Evolutionary conservation across 306 rosid species (phyloP).

Genomic region (Cucumis melo): DNA sequence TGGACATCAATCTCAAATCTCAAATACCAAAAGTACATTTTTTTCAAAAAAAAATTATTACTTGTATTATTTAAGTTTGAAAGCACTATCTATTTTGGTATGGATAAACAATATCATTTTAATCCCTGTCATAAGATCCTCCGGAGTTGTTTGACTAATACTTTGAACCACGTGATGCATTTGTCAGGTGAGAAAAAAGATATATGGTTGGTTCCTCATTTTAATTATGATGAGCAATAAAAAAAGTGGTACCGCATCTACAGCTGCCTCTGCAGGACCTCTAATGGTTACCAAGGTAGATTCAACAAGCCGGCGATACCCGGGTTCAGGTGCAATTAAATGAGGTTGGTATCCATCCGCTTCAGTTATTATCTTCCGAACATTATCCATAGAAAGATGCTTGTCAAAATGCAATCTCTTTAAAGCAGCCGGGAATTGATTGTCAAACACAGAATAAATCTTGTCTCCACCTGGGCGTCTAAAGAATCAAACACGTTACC

Average conservation of each 20-base stretch:
- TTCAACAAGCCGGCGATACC: constrained; percentile 37
- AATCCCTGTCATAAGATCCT: neutral
- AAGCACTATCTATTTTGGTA: neutral
- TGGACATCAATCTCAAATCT: no score
- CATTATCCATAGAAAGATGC: constrained; percentile 26
- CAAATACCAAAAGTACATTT: no score
- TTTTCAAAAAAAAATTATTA: no score
- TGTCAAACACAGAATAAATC: constrained; percentile 27
- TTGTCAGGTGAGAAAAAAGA: neutral
- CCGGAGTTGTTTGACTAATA: neutral
- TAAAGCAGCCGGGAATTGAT: constrained; percentile 35
- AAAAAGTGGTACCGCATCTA: constrained; percentile 22
- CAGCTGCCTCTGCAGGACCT: constrained; percentile 38
- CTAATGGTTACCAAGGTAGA: constrained; percentile 22
- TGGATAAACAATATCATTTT: neutral
- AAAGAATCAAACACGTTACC: constrained; percentile 4
- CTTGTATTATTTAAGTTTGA: no score
- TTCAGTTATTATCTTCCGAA: constrained; percentile 30
- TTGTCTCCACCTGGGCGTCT: constrained; percentile 42
- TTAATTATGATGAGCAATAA: neutral
- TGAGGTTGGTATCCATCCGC: constrained; percentile 45
- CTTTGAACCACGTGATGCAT: neutral
- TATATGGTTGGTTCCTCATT: neutral
- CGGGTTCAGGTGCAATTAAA: constrained; percentile 39
- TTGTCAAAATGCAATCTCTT: constrained; percentile 30